Evolutionary conservation across 352 stramenopile genomes (phyloP), one percentile per base, ranked within the genome.

Genomic region (Elongisporangium prolatum): DNA sequence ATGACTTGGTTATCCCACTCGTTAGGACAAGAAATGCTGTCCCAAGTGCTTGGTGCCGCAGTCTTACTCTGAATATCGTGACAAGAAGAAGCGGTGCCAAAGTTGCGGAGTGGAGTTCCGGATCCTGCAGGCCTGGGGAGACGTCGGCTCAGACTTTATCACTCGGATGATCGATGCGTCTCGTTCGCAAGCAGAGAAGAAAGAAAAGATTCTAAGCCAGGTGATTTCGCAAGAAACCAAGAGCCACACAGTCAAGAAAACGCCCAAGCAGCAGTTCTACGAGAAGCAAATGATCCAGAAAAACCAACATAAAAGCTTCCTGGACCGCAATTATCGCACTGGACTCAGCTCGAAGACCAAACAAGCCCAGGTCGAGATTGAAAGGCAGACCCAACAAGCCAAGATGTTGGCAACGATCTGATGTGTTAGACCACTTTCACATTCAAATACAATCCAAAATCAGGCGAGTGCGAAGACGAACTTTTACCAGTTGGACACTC

Each of bases 51-150:
- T 68, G 3, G 65, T 81, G 51, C 57, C 75, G 13, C 85, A 94
- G 60, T 91, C 83, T 20, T 94, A 91, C 54, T 84, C 85, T 1
- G 85, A 94, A 56, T 86, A 74, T n/a, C 83, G 80, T 10, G 85
- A 93, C 71, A 94, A 94, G 68, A 94, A 93, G 68, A 94, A 94
- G 56, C 72, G 74, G 4, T 94, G 85, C 56, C 83, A 90, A 60
- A 87, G 75, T 50, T 94, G 85, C 56, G 80, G 83, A 17, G 77
- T 84, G 17, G 75, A 89, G 62, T 94, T 91, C 56, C 77, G 80
- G 3, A 65, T 89, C 9, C 62, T 79, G 3, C 79, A 92, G 55
- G 85, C 83, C 0, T 94, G 85, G 85, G 81, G 83, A 0, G 83
- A 94, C 44, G 65, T 94, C 40, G 77, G 82, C 1, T 50, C 70